Evolutionary conservation across 768 basidiomycete species (phyloP), one percentile per base, ranked within the genome.

Genomic region (Suillus occidentalis): DNA sequence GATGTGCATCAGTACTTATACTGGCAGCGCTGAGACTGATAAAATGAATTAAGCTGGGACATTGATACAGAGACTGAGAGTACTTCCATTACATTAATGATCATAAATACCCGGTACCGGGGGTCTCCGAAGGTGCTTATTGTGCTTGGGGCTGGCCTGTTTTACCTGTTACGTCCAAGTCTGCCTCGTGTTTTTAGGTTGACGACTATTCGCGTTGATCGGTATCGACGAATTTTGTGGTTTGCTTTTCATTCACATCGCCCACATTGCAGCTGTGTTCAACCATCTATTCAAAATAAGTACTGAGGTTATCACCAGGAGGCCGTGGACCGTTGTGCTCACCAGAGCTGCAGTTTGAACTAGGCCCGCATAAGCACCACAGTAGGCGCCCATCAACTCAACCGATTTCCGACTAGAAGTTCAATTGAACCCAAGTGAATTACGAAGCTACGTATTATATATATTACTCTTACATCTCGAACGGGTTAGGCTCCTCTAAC

Each of bases 401-500:
- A 28, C 28, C 28, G 8, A 55, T 36, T 12, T 55, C 53, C 34
- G 18, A 31, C 52, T 2, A 55, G 53, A 55, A 55, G 10, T 20
- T 18, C 31, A 55, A 18, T 53, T 4, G 28, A 25, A 50, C 49
- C 16, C 25, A 52, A 50, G 50, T 52, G 25, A 34, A 53, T 53
- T 53, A 53, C 31, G 52, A 31, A 31, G 5, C 7, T 18, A 52
- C 25, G 50, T 52, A 52, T 28, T 13, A n/a, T 20, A 47, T 47
- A n/a, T 47, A n/a, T 49, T 50, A 16, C 2, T 53, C 13, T 40
- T 47, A 12, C 45, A n/a, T 53, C 52, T 20, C 20, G 52, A 53
- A 53, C 18, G 52, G 52, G 52, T 53, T 34, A 53, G 28, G 52
- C 52, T 53, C 52, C 52, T 53, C 9, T 31, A 40, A 58, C 57